A percentile compares a stretch with the other conserved stretches of the same genome.
These are phyloP conservation scores for Tephrocybe sp. DNA, from an alignment of 768 basidiomycete genomes.

Conservation along the genomic window DNA sequence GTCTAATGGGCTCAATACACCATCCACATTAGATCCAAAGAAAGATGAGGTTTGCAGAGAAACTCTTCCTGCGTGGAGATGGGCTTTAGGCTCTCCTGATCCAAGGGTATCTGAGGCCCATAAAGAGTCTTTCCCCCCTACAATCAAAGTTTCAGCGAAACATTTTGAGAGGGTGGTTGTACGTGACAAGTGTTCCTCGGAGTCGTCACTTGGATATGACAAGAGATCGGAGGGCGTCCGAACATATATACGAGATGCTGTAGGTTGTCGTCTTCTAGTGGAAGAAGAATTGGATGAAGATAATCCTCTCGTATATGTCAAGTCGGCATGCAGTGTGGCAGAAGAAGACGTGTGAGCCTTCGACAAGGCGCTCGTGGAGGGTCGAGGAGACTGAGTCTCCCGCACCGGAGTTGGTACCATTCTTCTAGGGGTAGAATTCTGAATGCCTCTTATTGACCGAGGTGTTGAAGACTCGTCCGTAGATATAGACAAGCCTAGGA, in stretches of 20 bases:
- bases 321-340: slow-evolving; percentile 8
- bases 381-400: slow-evolving; percentile 9
- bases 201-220: slow-evolving; percentile 16
- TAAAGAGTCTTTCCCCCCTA: neutral
- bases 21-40: slow-evolving; percentile 3
- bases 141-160: neutral
- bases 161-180: neutral
- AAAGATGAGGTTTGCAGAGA: neutral
- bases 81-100: neutral
- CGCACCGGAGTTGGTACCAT: slow-evolving; percentile 8
- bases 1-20: slow-evolving; percentile 14
- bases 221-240: slow-evolving; percentile 25
- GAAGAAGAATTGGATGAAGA: slow-evolving; percentile 8
- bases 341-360: slow-evolving; percentile 3
- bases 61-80: neutral
- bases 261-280: slow-evolving; percentile 4
- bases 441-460: neutral
- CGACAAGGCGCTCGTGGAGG: neutral
- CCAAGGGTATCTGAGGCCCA: too few species aligned
- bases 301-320: slow-evolving; percentile 13
- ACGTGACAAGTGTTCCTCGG: neutral
- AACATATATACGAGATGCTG: slow-evolving; percentile 18
- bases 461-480: neutral
- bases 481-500: neutral
- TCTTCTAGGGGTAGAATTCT: slow-evolving; percentile 1